Percentiles rank a stretch among this genome's conserved stretches.
These are phyloP conservation scores for Solanum etuberosum DNA, from an alignment of 257 asterid genomes.

Conservation along the genomic window DNA sequence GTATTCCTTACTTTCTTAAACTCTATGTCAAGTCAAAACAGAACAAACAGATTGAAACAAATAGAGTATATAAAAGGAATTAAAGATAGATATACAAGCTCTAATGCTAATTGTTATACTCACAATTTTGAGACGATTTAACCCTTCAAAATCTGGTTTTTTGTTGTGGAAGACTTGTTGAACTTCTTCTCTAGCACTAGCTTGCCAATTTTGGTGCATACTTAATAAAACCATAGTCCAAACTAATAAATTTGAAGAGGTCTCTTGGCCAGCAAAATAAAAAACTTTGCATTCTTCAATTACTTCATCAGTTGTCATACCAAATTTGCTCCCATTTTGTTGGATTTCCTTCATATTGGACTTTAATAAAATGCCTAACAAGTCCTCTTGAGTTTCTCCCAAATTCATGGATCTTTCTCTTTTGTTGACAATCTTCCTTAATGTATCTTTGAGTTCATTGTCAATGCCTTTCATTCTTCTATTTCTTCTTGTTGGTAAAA, in stretches of 20 bases:
- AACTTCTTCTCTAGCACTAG: slow-evolving; percentile 41
- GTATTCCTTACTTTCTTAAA: not conserved
- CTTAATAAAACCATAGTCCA: slow-evolving; percentile 47
- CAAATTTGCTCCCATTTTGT: slow-evolving; percentile 22
- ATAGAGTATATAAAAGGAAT: not conserved
- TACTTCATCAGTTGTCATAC: slow-evolving; percentile 41
- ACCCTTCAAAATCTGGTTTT: slow-evolving; percentile 26
- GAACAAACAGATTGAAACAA: not conserved
- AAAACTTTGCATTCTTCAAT: slow-evolving; percentile 49
- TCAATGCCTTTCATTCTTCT: slow-evolving; percentile 28
- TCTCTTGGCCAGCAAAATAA: slow-evolving; percentile 49
- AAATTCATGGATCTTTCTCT: slow-evolving; percentile 12
- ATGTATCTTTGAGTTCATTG: slow-evolving; percentile 11
- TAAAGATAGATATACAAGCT: not conserved
- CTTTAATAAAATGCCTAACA: slow-evolving; percentile 22
- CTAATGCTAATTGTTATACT: slow-evolving; percentile 2
- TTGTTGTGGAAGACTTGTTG: slow-evolving; percentile 18
- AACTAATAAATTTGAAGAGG: slow-evolving; percentile 25
- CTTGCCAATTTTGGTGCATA: slow-evolving; percentile 39
- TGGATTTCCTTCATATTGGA: slow-evolving; percentile 24
- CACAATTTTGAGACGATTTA: slow-evolving; percentile 46
- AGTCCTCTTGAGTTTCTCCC: slow-evolving; percentile 9
- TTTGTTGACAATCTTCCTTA: slow-evolving; percentile 14
- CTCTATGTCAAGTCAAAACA: not conserved
- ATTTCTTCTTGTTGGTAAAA: slow-evolving; percentile 33